phyloP scores from a whole-genome alignment of 306 rosid species.

The Dryas alaskensis region DNA sequence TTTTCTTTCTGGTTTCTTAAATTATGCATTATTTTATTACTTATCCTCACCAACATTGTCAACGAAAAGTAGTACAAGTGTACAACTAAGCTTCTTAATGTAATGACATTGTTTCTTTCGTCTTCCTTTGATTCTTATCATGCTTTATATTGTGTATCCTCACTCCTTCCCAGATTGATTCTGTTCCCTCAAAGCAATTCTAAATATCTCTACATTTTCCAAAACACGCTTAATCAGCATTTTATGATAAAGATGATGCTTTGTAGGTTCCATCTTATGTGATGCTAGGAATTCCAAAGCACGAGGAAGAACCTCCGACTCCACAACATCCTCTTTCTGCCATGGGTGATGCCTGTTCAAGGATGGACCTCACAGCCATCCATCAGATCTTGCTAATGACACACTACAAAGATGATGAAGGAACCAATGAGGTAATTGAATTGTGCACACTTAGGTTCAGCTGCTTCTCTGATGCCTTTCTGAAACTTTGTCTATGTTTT shows the following conservation, averaged over 20 bases:
- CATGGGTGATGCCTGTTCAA: conserved; percentile 72
- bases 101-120: neutral
- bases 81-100: neutral
- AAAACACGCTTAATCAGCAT: neutral
- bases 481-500: conserved; percentile 16
- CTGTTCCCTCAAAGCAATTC: neutral
- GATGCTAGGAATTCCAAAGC: conserved; percentile 81
- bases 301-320: conserved; percentile 61
- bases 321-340: conserved; percentile 70
- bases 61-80: neutral
- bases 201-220: neutral
- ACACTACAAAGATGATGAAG: conserved; percentile 70
- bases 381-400: conserved; percentile 68
- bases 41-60: neutral
- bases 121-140: neutral
- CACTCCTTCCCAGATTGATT: neutral
- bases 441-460: conserved; percentile 5
- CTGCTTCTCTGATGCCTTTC: conserved; percentile 6
- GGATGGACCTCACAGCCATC: conserved; percentile 75
- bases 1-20: neutral
- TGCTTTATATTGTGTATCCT: neutral
- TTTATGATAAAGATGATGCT: neutral
- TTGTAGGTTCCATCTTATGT: conserved; percentile 62
- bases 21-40: neutral
- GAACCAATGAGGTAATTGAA: conserved; percentile 60